Base-by-base conservation (phyloP, 2,329 filamentous ascomycete genomes). In the Mariannaea sp. region DNA sequence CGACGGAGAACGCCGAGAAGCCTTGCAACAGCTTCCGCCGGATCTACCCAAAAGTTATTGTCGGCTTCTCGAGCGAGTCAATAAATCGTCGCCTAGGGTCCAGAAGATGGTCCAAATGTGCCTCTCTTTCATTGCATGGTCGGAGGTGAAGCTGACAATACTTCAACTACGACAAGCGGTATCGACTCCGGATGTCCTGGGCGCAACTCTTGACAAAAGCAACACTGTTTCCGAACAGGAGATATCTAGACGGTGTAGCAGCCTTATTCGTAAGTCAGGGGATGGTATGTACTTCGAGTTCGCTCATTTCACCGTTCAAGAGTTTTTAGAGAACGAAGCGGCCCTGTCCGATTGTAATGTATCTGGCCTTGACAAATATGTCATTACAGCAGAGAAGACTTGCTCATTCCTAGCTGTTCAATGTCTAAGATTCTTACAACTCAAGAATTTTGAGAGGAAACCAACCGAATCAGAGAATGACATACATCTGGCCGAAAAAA, bases 31-130 rank as follows among this genome's bases (percentile, higher is more conserved):
- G 7, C 24, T 58, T 2, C 56, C 56, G 0, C 49, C 53, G 1
- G 45, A 49, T 0, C 35, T 58, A 1, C 30, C 24, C 13, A 38
- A n/a, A 1, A 58, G 42, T 5, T 56, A 58, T 9, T 36, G 56
- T 16, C 45, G 49, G 0, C 51, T 57, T 6, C 29, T 57, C 12
- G 2, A 30, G 16, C 20, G 14, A 4, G 5, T 47, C 0, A 36
- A 53, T 2, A 5, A 16, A 1, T 16, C 20, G 3, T n/a, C 3
- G 3, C 8, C 36, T 4, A 29, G n/a, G 2, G 30, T 30, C 2
- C 41, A 12, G 14, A 7, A 14, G 2, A 5, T 53, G 10, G 49
- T 42, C 0, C 49, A 27, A 7, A 41, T 10, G 4, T 5, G 9
- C 3, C 10, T 53, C 4, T n/a, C 24, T 6, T n/a, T 53, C 2